Conservation (phyloP, 305 asterid genomes). For the Rubia tinctorum region DNA sequence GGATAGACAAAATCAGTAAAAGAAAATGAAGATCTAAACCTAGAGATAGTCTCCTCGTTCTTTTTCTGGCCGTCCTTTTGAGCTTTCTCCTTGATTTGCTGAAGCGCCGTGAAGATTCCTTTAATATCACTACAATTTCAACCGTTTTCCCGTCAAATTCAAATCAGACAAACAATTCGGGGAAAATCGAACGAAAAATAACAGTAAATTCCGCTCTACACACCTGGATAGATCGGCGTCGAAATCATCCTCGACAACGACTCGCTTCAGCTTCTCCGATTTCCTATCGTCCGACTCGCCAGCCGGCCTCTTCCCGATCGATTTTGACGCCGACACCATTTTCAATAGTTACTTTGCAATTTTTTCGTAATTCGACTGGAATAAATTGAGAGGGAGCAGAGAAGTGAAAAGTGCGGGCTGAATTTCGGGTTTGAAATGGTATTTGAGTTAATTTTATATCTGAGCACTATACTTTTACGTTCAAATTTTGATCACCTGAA, state of each 20-base stretch:
- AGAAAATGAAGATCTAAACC: constrained; percentile 35
- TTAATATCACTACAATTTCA: constrained; percentile 61
- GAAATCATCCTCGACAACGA: constrained; percentile 61
- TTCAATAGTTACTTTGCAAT: neutral
- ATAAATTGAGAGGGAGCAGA: neutral
- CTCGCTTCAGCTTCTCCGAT: constrained; percentile 55
- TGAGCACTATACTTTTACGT: too few relatives aligned
- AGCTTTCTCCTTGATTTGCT: constrained; percentile 84
- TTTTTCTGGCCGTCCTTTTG: constrained; percentile 83
- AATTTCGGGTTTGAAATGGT: neutral
- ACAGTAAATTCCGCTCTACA: neutral
- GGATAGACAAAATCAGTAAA: neutral
- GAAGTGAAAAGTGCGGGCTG: neutral
- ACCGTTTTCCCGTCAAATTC: constrained; percentile 12
- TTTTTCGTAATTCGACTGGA: neutral
- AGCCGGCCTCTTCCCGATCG: constrained; percentile 48
- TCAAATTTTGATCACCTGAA: too few relatives aligned
- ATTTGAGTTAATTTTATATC: too few relatives aligned
- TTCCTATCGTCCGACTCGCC: constrained; percentile 44
- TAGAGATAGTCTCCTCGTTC: constrained; percentile 93
- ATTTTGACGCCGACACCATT: constrained; percentile 48
- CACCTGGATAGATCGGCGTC: constrained; percentile 75
- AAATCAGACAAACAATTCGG: neutral
- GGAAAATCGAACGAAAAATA: neutral
- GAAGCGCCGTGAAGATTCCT: constrained; percentile 86